Percentiles rank a stretch among this genome's conserved stretches.
These are phyloP conservation scores for Glomus cerebriforme DNA, from an alignment of 192 early-diverging fungal species.

Conservation along the genomic window DNA sequence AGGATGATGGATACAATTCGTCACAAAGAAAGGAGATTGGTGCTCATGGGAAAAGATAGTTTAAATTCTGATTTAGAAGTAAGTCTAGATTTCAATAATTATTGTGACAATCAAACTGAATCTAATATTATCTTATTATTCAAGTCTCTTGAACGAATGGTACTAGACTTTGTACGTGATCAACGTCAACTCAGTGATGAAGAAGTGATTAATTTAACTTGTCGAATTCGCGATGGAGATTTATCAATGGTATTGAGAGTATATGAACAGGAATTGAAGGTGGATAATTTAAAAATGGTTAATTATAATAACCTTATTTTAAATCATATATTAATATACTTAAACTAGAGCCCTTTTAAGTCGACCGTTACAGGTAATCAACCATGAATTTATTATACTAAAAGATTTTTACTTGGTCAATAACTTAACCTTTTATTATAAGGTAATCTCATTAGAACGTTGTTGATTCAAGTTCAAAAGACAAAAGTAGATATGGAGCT, in stretches of 20 bases:
- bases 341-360: conserved; percentile 45
- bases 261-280: conserved; percentile 80
- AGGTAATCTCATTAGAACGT: conserved; percentile 70
- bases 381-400: neutral
- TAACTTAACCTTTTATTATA: neutral
- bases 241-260: conserved; percentile 73
- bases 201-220: conserved; percentile 53
- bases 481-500: conserved; percentile 92
- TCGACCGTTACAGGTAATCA: conserved; percentile 43
- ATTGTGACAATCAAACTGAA: neutral
- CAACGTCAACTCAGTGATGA: conserved; percentile 48
- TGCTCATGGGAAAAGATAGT: conserved; percentile 73
- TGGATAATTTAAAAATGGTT: conserved; percentile 18
- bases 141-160: conserved; percentile 87
- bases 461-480: conserved; percentile 89
- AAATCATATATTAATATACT: neutral
- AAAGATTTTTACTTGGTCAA: neutral
- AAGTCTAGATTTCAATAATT: neutral
- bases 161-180: conserved; percentile 72
- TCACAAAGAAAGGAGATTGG: conserved; percentile 75
- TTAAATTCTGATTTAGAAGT: conserved; percentile 78
- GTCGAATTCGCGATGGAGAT: conserved; percentile 74
- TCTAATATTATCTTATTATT: neutral
- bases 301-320: neutral
- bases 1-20: conserved; percentile 80